Evolutionary conservation across 2,329 filamentous ascomycete genomes (phyloP), one percentile per base, ranked within the genome.

Genomic region (Xylaria sp.): DNA sequence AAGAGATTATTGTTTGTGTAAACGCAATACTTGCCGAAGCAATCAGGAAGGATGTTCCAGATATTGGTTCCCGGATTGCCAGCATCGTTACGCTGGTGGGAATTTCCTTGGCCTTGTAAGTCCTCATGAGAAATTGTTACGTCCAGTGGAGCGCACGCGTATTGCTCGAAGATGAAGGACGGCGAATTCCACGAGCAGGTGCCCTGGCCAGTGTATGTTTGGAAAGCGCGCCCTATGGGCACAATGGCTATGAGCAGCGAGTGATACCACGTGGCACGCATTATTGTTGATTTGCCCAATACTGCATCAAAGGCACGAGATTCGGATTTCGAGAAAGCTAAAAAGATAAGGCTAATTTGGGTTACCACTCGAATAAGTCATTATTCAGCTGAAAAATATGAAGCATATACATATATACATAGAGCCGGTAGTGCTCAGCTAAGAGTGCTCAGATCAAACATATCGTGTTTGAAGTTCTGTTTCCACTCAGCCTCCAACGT

Each of bases 21-120:
- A 18, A 73, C 65, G 55, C 72, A 73, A 28, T 72, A 73, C 55
- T 71, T 48, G 25, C 59, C 65, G 50, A 69, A 64, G 63, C 72
- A 73, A 52, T 71, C 46, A 23, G 60, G 58, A 15, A 36, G 34
- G 6, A 36, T 39, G 12, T 10, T 63, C 69, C 69, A 71, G 15
- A 36, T 48, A 56, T 60, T 41, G 32, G 20, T 43, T 15, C 39
- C 18, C 36, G 4, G 20, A 36, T 41, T 28, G 13, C 43, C 23
- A 8, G 23, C 15, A 30, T 32, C 28, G 25, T 46, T 28, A 28
- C 30, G 34, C 18, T 30, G 32, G 7, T 30, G 48, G 13, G 8
- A 23, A 36, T n/a, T 15, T 46, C 25, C 48, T 28, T 18, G 4
- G 20, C 28, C 30, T 39, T 7, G 34, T 28, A 20, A 9, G 12